Evolutionary conservation across 2,329 filamentous ascomycete genomes (phyloP), one percentile per base, ranked within the genome.

Genomic region (Diaporthe citriasiana): DNA sequence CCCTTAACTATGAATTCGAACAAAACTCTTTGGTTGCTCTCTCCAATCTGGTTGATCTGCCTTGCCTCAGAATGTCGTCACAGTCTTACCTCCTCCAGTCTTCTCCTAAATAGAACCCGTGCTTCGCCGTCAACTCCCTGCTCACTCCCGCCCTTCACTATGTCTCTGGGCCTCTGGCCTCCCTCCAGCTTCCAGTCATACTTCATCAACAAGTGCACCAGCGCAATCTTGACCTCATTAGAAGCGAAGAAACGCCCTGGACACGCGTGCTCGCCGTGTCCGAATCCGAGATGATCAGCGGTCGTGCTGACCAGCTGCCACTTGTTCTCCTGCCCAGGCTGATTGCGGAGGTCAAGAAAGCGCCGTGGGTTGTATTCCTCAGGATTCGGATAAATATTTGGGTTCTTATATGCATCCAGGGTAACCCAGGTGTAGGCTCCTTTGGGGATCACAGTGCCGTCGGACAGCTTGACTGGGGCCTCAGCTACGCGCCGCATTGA

Each of bases 171-270:
- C 45, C 35, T 51, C 47, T 55, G 59, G 22, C 73, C 77, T 19
- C 72, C 73, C 1, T 74, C 70, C 17, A 77, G 47, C 35, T 70
- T 72, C 75, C 74, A 74, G 50, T 74, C 73, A 27, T 74, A 74
- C 42, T 72, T 72, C 47, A 74, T 42, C 22, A 74, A 42, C 60
- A 74, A n/a, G 59, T 74, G 70, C 47, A 51, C 70, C 4, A 74
- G n/a, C n/a, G 66, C 57, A 17, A 74, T 59, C 77, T 83, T 82
- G 12, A 82, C 80, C 76, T 82, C 78, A 47, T 80, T 79, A 7
- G 76, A 77, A 0, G 81, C 81, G 76, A 83, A 83, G 75, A 82
- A 83, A 3, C 82, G 74, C 0, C 82, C 82, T 1, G 82, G 82
- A 51, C 82, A 83, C 0, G 82, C 79, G 57, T 82, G 80, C 13